phyloP scores from a whole-genome alignment of 768 basidiomycete species.

The Chalciporus chontae region DNA sequence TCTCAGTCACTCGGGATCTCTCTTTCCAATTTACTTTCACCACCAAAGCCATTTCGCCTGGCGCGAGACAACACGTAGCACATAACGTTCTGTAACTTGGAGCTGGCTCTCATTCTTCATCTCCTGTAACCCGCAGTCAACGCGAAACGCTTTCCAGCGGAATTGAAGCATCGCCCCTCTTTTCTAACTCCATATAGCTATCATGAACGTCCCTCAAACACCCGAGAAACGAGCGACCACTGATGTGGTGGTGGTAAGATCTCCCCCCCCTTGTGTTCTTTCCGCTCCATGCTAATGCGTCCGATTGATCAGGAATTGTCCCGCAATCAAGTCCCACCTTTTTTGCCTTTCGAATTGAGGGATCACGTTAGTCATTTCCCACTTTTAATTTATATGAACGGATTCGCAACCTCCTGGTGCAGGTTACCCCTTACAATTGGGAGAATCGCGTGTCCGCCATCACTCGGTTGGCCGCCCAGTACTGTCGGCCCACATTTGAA shows the following conservation, averaged over 20 bases:
- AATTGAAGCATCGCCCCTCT: neutral
- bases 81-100: neutral
- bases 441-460: conserved; percentile 38
- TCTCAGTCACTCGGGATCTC: neutral
- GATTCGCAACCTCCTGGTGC: neutral
- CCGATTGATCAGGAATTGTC: conserved; percentile 31
- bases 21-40: neutral
- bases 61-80: neutral
- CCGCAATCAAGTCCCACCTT: conserved; percentile 25
- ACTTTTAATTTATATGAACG: neutral
- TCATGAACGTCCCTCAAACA: conserved; percentile 16
- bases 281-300: no score
- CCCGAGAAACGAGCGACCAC: conserved; percentile 13
- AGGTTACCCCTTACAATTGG: conserved; percentile 47
- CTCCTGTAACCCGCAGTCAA: no score
- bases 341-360: conserved; percentile 37
- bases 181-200: neutral
- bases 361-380: conserved; percentile 27
- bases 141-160: neutral
- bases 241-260: conserved; percentile 26
- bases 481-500: conserved; percentile 44
- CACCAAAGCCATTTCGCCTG: neutral
- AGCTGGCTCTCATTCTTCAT: neutral
- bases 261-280: neutral
- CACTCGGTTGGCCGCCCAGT: conserved; percentile 34